Base-by-base conservation (phyloP, 1,139 yeast genomes). In the Hemisphaericaspora xylofermentans region DNA sequence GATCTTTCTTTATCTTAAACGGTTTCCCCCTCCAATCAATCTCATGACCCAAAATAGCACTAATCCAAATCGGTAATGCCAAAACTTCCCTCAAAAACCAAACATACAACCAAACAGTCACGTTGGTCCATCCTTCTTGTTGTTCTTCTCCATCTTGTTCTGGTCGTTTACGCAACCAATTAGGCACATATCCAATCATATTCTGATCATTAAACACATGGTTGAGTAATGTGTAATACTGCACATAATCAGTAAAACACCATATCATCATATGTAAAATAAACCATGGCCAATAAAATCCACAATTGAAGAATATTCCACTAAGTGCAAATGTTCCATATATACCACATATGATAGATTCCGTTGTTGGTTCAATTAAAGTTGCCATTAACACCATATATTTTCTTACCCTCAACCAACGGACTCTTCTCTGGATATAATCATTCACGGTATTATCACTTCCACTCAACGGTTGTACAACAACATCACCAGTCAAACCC, bases 351-450 rank as follows among this genome's bases (percentile, higher is more conserved):
- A 88, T 61, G 3, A 88, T 51, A 38, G 85, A 76, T 58, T 88
- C 97, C 0, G 96, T 88, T 6, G 93, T 78, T 6, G 97, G 96
- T 56, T 88, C 97, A 21, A 87, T 67, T 40, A 88, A 61, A 0
- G 97, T 88, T 1, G 96, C 96, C 27, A 81, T 81, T 25, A 83
- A 64, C 2, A 88, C 96, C 95, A 88, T 88, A 58, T 86, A 88
- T 55, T 85, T 84, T 22, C 97, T 69, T n/a, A 88, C 95, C 36
- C 96, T 70, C 14, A 88, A 64, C 97, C 97, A 88, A 40, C 97
- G 68, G 24, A 84, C 80, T 39, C 96, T 67, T 43, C 96, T 68
- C 38, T 72, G 63, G 43, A 82, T 68, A 58, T 84, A 88, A 47
- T 84, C 88, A 38, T 55, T 53, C 13, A 79, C 55, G 2, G 69